Conservation (phyloP, 73 alveolate genomes). For the Symbiodinium natans region DNA sequence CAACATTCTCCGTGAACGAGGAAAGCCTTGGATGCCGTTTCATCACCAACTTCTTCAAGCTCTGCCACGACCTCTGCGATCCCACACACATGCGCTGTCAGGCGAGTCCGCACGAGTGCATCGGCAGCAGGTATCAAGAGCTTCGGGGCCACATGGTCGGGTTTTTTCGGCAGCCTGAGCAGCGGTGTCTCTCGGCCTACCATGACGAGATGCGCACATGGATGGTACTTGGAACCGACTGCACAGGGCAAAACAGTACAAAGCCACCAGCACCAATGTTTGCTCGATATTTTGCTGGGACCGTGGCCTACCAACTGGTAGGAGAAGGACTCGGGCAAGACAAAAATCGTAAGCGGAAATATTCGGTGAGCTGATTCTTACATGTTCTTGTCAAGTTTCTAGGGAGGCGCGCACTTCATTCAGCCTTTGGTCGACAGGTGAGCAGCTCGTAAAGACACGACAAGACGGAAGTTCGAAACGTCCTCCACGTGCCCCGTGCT, state of each 20-base stretch:
- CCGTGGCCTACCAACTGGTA: conserved; percentile 10
- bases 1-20: background rate
- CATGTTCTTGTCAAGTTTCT: no score
- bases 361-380: no score
- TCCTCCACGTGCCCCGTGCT: no score
- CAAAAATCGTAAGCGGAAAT: no score
- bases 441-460: no score
- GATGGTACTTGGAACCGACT: conserved; percentile 16
- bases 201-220: conserved; percentile 16
- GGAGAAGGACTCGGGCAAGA: background rate
- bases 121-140: conserved; percentile 15
- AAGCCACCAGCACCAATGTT: background rate
- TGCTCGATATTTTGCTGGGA: background rate
- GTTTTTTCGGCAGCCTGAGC: conserved; percentile 11
- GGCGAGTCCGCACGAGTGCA: conserved; percentile 27
- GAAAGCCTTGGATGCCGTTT: background rate
- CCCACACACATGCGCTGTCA: background rate
- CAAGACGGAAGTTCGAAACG: no score
- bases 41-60: background rate
- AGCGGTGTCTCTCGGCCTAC: background rate
- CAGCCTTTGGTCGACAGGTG: no score
- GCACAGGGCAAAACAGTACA: background rate
- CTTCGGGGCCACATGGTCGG: conserved; percentile 8
- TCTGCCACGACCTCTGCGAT: background rate
- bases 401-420: no score